Percentiles rank a stretch among this genome's conserved stretches.
Conservation (phyloP, 805 yeast species). For the Kluyveromyces starmeri region DNA sequence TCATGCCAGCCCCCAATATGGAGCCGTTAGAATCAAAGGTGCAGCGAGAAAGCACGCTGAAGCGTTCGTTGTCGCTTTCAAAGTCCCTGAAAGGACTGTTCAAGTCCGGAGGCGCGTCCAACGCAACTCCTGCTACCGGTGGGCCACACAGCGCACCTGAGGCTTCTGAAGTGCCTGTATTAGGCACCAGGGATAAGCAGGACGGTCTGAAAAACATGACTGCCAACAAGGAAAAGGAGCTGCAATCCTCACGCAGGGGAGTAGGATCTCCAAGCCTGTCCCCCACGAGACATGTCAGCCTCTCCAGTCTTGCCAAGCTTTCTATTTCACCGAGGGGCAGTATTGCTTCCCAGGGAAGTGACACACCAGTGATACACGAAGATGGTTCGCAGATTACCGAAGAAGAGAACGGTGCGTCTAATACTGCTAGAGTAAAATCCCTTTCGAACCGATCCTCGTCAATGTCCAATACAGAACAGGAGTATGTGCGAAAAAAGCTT, state of each 20-base stretch:
- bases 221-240: slow-evolving; percentile 17
- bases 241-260: slow-evolving; percentile 1
- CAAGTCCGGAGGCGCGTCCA: slow-evolving; percentile 6
- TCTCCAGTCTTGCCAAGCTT: slow-evolving; percentile 16
- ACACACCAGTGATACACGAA: neutral
- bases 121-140: neutral
- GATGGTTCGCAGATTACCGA: neutral
- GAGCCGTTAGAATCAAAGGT: slow-evolving; percentile 4
- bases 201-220: slow-evolving; percentile 10
- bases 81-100: slow-evolving; percentile 23
- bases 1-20: slow-evolving; percentile 3
- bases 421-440: slow-evolving; percentile 1
- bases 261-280: neutral
- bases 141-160: slow-evolving; percentile 8
- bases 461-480: neutral
- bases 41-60: slow-evolving; percentile 8
- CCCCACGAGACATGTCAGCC: slow-evolving; percentile 7
- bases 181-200: slow-evolving; percentile 3
- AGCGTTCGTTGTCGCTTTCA: slow-evolving; percentile 21
- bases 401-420: slow-evolving; percentile 2
- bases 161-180: slow-evolving; percentile 4
- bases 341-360: neutral
- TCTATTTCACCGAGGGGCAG: slow-evolving; percentile 11
- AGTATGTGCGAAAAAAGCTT: neutral
- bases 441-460: slow-evolving; percentile 1